Conservation (phyloP, 768 basidiomycete species). For the Candolleomyces eurysporus region DNA sequence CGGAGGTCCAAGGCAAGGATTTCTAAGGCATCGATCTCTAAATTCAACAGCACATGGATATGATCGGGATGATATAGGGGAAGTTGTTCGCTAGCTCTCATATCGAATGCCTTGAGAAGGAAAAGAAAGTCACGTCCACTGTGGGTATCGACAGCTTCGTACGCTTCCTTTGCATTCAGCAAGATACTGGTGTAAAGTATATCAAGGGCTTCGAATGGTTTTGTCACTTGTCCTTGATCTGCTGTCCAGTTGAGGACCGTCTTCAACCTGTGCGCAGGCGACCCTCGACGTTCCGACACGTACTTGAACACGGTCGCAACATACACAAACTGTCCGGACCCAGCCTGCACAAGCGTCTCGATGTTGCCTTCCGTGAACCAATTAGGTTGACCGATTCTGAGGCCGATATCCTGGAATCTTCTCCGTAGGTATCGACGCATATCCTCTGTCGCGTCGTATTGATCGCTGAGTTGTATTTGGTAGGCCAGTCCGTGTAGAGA, state of each 20-base stretch:
- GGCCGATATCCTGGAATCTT: neutral
- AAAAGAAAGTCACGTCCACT: neutral
- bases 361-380: neutral
- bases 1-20: neutral
- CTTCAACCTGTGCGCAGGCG: neutral
- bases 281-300: neutral
- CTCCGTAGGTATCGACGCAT: neutral
- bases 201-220: neutral
- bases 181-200: neutral
- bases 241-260: neutral
- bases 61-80: too few relatives aligned
- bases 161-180: neutral
- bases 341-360: neutral
- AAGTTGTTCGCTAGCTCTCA: too few relatives aligned
- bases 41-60: too few relatives aligned
- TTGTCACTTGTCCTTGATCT: neutral
- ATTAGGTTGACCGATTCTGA: neutral
- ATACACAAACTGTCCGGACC: constrained; percentile 6
- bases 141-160: neutral
- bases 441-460: neutral
- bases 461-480: neutral
- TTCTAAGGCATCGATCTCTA: neutral
- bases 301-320: constrained; percentile 1
- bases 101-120: too few relatives aligned
- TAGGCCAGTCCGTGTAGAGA: neutral